Evolutionary conservation across 148 eudicot species (phyloP).

Genomic region (Spergularia marina): DNA sequence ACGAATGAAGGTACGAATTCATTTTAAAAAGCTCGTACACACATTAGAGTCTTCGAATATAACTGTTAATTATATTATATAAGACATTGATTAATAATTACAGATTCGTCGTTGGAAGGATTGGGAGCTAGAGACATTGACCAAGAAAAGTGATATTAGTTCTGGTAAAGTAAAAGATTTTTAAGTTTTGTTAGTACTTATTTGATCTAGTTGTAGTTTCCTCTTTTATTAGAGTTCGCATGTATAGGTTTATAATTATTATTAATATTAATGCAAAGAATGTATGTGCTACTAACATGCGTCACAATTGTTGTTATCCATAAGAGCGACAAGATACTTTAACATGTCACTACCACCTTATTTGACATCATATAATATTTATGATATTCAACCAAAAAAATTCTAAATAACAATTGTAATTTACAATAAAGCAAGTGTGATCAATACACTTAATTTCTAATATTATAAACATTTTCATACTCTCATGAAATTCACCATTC

Average conservation of each 20-base stretch:
- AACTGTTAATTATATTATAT: neutral
- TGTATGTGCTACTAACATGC: too few relatives aligned
- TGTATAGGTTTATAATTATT: too few relatives aligned
- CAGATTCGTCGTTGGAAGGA: constrained; percentile 88
- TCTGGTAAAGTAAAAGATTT: constrained; percentile 30
- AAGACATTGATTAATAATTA: neutral
- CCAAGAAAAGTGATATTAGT: neutral
- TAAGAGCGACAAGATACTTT: too few relatives aligned
- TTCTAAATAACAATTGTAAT: neutral
- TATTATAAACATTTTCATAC: too few relatives aligned
- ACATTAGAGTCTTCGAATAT: too few relatives aligned
- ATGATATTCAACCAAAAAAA: neutral
- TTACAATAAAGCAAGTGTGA: too few relatives aligned
- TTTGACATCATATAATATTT: neutral
- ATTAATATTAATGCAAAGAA: too few relatives aligned
- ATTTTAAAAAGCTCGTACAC: neutral
- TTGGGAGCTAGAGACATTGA: constrained; percentile 57
- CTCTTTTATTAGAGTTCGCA: too few relatives aligned
- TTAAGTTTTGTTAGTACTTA: neutral
- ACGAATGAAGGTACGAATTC: constrained; percentile 58
- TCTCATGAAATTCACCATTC: too few relatives aligned
- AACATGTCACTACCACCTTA: too few relatives aligned
- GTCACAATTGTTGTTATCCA: too few relatives aligned
- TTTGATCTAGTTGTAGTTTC: neutral
- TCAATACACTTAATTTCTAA: too few relatives aligned